A percentile compares a stretch with the other conserved stretches of the same genome.
These are phyloP conservation scores for Calonectria pauciramosa DNA, from an alignment of 2,329 filamentous ascomycete species.

Conservation along the genomic window DNA sequence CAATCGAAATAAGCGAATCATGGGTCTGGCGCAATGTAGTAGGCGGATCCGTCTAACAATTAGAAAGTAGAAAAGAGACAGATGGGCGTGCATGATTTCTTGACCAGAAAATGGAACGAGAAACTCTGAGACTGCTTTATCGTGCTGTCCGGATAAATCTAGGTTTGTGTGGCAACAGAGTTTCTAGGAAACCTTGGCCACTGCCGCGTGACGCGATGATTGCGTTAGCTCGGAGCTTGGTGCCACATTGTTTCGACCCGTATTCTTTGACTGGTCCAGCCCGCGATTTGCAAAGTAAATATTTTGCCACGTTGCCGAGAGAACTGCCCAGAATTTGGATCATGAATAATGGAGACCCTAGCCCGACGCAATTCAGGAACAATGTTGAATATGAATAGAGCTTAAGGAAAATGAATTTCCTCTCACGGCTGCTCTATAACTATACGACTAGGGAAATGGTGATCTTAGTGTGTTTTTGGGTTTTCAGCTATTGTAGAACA, in stretches of 20 bases:
- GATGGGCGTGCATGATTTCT: background rate
- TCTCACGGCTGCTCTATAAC: too few species aligned
- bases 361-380: background rate
- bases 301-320: background rate
- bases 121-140: background rate
- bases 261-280: background rate
- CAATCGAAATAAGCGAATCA: background rate
- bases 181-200: background rate
- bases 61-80: background rate
- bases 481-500: too few species aligned
- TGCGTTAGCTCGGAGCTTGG: background rate
- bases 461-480: too few species aligned
- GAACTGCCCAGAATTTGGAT: background rate
- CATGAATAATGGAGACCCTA: background rate
- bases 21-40: background rate
- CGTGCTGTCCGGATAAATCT: background rate
- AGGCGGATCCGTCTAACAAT: background rate
- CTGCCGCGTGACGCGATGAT: background rate
- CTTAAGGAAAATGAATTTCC: background rate
- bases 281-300: background rate
- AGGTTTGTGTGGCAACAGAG: background rate
- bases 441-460: too few species aligned
- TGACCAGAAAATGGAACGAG: background rate
- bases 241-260: background rate
- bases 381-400: background rate